A percentile compares a stretch with the other conserved stretches of the same genome.
Conservation (phyloP, 2,329 filamentous ascomycete genomes). For the Microcyclospora pomicola region DNA sequence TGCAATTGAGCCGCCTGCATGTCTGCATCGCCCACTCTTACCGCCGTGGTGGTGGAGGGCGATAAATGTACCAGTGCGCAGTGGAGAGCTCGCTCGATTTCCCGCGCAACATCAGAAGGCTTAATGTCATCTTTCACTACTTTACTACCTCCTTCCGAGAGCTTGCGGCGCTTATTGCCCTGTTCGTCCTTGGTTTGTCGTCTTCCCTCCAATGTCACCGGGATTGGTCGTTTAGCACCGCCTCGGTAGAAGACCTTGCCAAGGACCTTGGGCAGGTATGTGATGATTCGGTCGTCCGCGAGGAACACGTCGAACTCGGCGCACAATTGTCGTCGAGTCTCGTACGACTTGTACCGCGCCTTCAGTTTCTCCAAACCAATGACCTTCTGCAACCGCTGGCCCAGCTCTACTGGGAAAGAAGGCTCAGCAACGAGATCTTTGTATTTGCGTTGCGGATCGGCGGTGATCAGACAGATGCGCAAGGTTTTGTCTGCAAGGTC, state of each 20-base stretch:
- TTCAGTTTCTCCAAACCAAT: constrained; percentile 78
- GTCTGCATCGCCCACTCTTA: constrained; percentile 63
- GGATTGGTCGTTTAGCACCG: constrained; percentile 72
- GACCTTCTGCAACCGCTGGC: constrained; percentile 41
- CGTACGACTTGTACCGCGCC: constrained; percentile 78
- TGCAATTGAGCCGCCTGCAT: constrained; percentile 64
- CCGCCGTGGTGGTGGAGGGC: constrained; percentile 63
- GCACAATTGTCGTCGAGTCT: constrained; percentile 69
- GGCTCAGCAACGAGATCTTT: constrained; percentile 73
- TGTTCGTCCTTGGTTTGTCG: constrained; percentile 34
- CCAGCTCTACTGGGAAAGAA: constrained; percentile 38
- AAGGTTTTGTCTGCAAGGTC: constrained; percentile 30
- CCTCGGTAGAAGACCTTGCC: constrained; percentile 89
- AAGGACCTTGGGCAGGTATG: constrained; percentile 58
- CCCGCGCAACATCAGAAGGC: constrained; percentile 56
- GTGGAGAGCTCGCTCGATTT: constrained; percentile 64
- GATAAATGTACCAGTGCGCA: constrained; percentile 70
- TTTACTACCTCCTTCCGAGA: constrained; percentile 25
- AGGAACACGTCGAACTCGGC: constrained; percentile 87
- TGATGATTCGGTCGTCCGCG: constrained; percentile 72
- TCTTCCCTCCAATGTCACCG: constrained; percentile 55
- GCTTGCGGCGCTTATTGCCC: constrained; percentile 34
- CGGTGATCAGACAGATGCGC: constrained; percentile 75
- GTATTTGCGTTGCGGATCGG: constrained; percentile 69
- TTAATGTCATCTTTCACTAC: constrained; percentile 36